These are phyloP conservation scores for Geosmithia morbida DNA, from an alignment of 2,329 filamentous ascomycete genomes.

Conservation along the genomic window DNA sequence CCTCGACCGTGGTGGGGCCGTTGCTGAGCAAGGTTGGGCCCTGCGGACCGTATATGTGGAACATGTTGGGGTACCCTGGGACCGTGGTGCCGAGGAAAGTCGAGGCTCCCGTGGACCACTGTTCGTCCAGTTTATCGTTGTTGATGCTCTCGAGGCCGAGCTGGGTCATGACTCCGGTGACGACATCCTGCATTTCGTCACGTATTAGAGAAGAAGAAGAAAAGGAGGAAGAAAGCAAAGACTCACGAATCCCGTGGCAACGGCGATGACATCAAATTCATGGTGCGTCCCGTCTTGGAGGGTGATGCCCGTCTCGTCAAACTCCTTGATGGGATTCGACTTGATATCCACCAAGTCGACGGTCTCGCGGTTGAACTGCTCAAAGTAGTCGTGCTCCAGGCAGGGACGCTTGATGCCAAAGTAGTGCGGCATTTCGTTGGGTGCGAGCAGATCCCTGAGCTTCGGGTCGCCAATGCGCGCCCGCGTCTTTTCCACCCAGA, in stretches of 20 bases:
- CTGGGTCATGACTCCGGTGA: constrained; percentile 26
- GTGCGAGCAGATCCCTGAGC: constrained; percentile 35
- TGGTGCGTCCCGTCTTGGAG: constrained; percentile 23
- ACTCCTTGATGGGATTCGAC: constrained; percentile 22
- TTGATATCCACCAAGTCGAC: constrained; percentile 28
- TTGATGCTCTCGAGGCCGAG: constrained; percentile 27
- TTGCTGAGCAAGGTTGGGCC: constrained; percentile 40
- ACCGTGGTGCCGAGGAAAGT: constrained; percentile 30
- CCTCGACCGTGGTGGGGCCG: constrained; percentile 36
- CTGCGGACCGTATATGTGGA: constrained; percentile 40
- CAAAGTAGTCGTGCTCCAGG: constrained; percentile 27
- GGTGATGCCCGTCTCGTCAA: constrained; percentile 24
- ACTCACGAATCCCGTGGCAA: constrained; percentile 31
- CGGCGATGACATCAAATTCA: constrained; percentile 27
- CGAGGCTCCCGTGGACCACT: constrained; percentile 24
- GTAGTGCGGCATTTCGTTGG: constrained; percentile 32
- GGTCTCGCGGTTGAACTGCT: constrained; percentile 27
- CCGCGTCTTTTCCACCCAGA: constrained; percentile 37
- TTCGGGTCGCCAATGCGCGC: constrained; percentile 32
- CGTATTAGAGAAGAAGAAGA: neutral
- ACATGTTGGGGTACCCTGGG: constrained; percentile 33
- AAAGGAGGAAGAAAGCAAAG: neutral
- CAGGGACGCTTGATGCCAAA: constrained; percentile 38
- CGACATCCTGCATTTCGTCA: constrained; percentile 10
- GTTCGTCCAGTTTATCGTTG: constrained; percentile 19